Evolutionary conservation across 371 early-diverging fungal species (phyloP), one percentile per base, ranked within the genome.

Genomic region (Chytridium lagenaria): DNA sequence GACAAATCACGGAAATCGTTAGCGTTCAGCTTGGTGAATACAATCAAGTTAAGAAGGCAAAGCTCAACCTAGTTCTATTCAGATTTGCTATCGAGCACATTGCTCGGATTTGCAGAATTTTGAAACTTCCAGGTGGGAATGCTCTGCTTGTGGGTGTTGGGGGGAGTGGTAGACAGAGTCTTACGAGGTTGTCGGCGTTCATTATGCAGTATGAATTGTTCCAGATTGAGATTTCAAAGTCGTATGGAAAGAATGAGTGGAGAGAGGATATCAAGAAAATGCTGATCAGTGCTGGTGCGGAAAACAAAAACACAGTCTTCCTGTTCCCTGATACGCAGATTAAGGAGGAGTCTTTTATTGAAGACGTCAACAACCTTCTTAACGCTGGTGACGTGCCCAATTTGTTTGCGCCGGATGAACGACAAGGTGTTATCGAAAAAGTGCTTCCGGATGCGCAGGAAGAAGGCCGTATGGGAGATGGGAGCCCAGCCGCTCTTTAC

Each of bases 341-440:
- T 71, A 84, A 84, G 49, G 84, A 84, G 44, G 87, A 87, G 49
- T 80, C 86, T 1, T 86, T 87, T 36, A 84, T 86, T 55, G 89
- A 88, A 64, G 85, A 85, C 44, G 80, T 86, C 36, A 84, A 78
- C 73, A 85, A 76, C 59, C 65, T 88, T 15, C 73, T 88, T 51
- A 88, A 86, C 71, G 64, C 85, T 2, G 87, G 88, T 2, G 88
- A 88, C 67, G 86, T 88, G 16, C 88, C 88, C 1, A 86, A 85
- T 65, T 69, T 88, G 55, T 88, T 85, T 68, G 82, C 85, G 1
- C 49, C 76, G 1, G 88, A 88, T 68, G 88, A 88, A 71, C 70
- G 77, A 66, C 85, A 85, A 71, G 73, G 72, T 22, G 84, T 88
- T 57, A 81, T 84, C 59, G 84, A 84, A 49, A 77, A 76, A 63